Base-by-base conservation (phyloP, 75 land plant genomes). In the Selaginella tamariscina region DNA sequence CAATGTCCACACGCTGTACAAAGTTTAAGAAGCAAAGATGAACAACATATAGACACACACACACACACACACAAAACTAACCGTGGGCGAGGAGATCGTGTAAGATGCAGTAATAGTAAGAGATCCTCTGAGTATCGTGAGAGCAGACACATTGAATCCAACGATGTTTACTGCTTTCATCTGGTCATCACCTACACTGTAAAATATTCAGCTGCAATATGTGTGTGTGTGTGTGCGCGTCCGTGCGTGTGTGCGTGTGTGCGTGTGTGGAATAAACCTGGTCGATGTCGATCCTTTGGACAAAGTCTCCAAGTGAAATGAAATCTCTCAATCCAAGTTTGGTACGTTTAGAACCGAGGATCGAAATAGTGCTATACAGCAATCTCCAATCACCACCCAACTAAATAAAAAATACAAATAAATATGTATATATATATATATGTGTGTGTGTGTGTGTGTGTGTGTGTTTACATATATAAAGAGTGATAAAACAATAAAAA, bases 321-420 rank as follows among this genome's bases (percentile, higher is more conserved):
- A 91, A 84, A 63, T 88, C 89, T 64, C 97, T 56, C 70, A 91
- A 74, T 68, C 97, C 97, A 11, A 91, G 86, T 73, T 91, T 91
- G 29, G 97, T 91, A 69, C 97, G 73, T 73, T 84, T 88, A 0
- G 78, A 64, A 9, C 97, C 97, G 55, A 91, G 72, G 30, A 91
- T 82, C n/a, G 85, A 78, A 31, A 91, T 82, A 33, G 97, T 86
- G 74, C 97, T 91, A 73, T 88, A 91, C 9, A 91, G 62, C 32
- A 91, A 85, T 72, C 79, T 88, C 94, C 97, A 91, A 39, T 73
- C 72, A 56, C 97, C 97, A 64, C 72, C 74, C 30, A 91, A 82
- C 97, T 91, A 66, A 28, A 23, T 2, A 5, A 27, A 59, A 5
- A 15, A 39, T 5, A 39, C 15, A 5, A 15, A 39, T 5, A 39